phyloP scores from a whole-genome alignment of 2,329 filamentous ascomycete genomes.

The Monosporascus ibericus region DNA sequence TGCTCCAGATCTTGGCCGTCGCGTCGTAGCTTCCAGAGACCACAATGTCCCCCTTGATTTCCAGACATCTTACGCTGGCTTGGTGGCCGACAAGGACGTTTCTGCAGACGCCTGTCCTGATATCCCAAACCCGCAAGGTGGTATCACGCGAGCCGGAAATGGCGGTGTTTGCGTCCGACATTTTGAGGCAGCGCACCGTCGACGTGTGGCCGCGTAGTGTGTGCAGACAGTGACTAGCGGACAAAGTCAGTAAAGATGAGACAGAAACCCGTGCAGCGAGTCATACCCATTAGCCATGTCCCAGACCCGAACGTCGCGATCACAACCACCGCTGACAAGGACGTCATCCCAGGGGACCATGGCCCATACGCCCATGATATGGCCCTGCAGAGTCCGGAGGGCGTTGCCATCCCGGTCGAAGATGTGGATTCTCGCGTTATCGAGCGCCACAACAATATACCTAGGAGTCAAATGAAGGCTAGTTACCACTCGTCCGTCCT shows the following conservation, averaged over 20 bases:
- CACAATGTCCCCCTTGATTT: constrained; percentile 92
- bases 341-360: constrained; percentile 98
- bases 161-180: constrained; percentile 89
- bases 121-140: constrained; percentile 91
- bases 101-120: constrained; percentile 77
- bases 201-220: constrained; percentile 92
- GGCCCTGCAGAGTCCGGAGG: constrained; percentile 83
- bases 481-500: constrained; percentile 94
- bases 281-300: constrained; percentile 85
- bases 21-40: constrained; percentile 99
- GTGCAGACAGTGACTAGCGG: constrained; percentile 62
- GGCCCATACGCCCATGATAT: constrained; percentile 99
- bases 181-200: constrained; percentile 93
- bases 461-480: constrained; percentile 90
- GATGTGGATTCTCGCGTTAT: constrained; percentile 98
- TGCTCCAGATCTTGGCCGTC: constrained; percentile 95
- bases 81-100: constrained; percentile 93
- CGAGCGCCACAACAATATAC: constrained; percentile 94
- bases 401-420: constrained; percentile 88
- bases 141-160: constrained; percentile 96
- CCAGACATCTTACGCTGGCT: constrained; percentile 88
- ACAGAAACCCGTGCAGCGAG: not conserved
- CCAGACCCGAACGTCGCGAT: constrained; percentile 95
- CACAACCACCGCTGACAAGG: constrained; percentile 91
- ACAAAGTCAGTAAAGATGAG: constrained; percentile 20